Evolutionary conservation across 2,329 filamentous ascomycete species (phyloP).

Genomic region (Paraphaeosphaeria sporulosa): DNA sequence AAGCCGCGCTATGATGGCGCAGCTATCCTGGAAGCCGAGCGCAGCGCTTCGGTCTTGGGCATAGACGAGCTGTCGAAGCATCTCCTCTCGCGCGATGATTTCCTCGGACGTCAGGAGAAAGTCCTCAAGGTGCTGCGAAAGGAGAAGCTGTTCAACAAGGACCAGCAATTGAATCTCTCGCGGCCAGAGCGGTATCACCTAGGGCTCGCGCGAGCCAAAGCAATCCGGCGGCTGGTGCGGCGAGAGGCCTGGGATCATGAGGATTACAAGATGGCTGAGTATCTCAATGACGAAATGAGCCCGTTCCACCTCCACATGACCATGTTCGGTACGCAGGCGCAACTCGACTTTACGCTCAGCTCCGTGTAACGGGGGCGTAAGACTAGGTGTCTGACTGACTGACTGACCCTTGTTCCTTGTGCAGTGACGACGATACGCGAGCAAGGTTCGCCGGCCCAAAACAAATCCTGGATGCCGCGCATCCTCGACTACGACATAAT

Average conservation of each 20-base stretch:
- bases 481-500: constrained; percentile 60
- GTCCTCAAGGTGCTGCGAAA: constrained; percentile 55
- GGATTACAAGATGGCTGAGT: constrained; percentile 61
- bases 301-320: constrained; percentile 61
- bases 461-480: constrained; percentile 58
- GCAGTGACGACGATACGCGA: constrained; percentile 57
- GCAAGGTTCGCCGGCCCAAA: constrained; percentile 58
- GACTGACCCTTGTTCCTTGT: constrained; percentile 1
- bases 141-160: constrained; percentile 60
- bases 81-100: constrained; percentile 56
- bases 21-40: too few relatives aligned
- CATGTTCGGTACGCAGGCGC: constrained; percentile 55
- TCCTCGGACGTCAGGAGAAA: constrained; percentile 57
- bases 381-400: constrained; percentile 22
- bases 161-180: constrained; percentile 59
- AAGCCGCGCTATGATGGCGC: constrained; percentile 56
- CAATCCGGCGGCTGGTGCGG: constrained; percentile 55
- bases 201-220: constrained; percentile 60
- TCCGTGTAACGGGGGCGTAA: constrained; percentile 25
- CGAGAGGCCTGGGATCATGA: constrained; percentile 58
- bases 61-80: constrained; percentile 56
- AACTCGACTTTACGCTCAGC: neutral
- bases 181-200: constrained; percentile 61
- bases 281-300: constrained; percentile 62
- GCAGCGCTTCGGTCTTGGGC: constrained; percentile 54